Base-by-base conservation (phyloP, 768 basidiomycete genomes). In the Amanita subjunquillea region DNA sequence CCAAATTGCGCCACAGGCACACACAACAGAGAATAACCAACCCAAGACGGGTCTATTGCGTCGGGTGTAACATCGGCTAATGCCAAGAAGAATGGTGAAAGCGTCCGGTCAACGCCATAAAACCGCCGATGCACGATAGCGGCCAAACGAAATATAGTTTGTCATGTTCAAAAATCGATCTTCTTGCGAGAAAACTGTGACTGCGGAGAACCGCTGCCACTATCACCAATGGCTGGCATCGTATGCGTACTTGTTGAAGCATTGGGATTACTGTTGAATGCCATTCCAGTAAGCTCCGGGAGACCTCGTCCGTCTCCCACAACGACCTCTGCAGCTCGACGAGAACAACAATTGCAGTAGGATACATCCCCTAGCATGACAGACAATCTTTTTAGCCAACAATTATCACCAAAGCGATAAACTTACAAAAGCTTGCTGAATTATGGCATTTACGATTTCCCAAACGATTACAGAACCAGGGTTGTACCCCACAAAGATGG, bases 371-470 rank as follows among this genome's bases (percentile, higher is more conserved):
- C 49, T 50, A 41, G 0, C 1, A 27, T 10, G 10, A 6, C 10
- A 12, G 32, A 3, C 13, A 10, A 8, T 39, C 25, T 5, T 40
- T 36, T 6, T 5, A 17, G 27, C 7, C 10, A n/a, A 40, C 8
- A 29, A 32, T 40, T 6, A n/a, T 17, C 20, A 50, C 23, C 4
- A 12, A 15, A 2, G 49, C 25, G n/a, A 10, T 34, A 13, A 34
- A 58, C 59, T 32, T 50, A 62, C 61, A 49, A 63, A 60, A 8
- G 60, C 60, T 51, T 63, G 62, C 48, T 66, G 65, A 46, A 65
- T 62, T 41, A 66, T 55, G 1, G 65, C 64, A 39, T 66, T 65
- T 38, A 64, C 59, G 3, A 61, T 56, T 30, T 66, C 60, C 40
- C 65, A 60, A 2, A 60, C 63, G 7, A 64, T 50, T 0, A 57